A percentile compares a stretch with the other conserved stretches of the same genome.
Evolutionary conservation across 306 rosid genomes (phyloP).

Genomic region (Purshia tridentata): DNA sequence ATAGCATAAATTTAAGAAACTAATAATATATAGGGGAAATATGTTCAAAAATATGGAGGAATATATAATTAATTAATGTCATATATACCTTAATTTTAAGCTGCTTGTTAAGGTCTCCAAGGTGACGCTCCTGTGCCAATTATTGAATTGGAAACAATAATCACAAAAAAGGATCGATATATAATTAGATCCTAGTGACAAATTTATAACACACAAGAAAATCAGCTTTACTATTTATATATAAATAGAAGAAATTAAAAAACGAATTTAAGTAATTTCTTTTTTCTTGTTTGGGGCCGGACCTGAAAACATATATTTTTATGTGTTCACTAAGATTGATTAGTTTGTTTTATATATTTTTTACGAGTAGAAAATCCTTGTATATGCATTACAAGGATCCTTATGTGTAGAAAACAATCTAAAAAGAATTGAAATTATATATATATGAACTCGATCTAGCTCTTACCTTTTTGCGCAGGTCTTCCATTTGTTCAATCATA

Average conservation of each 20-base stretch:
- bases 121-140: conserved; percentile 63
- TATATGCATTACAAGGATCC: not conserved
- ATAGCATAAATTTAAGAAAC: not conserved
- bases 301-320: not conserved
- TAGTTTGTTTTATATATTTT: not conserved
- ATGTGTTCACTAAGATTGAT: not conserved
- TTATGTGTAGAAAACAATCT: not conserved
- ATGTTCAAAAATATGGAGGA: not conserved
- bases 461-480: conserved; percentile 68
- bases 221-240: no score
- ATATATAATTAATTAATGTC: not conserved
- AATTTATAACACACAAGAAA: not conserved
- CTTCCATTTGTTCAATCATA: conserved; percentile 79
- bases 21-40: not conserved
- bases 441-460: not conserved
- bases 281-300: no score
- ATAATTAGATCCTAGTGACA: not conserved
- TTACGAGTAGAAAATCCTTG: not conserved
- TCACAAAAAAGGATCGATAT: not conserved
- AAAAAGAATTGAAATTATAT: not conserved
- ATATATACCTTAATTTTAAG: conserved; percentile 66
- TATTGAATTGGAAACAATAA: conserved; percentile 5
- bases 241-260: no score
- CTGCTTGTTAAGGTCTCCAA: conserved; percentile 71
- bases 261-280: no score